Percentiles rank a stretch among this genome's conserved stretches.
Conservation (phyloP, 352 stramenopile species). For the Globisporangium cystogenes region DNA sequence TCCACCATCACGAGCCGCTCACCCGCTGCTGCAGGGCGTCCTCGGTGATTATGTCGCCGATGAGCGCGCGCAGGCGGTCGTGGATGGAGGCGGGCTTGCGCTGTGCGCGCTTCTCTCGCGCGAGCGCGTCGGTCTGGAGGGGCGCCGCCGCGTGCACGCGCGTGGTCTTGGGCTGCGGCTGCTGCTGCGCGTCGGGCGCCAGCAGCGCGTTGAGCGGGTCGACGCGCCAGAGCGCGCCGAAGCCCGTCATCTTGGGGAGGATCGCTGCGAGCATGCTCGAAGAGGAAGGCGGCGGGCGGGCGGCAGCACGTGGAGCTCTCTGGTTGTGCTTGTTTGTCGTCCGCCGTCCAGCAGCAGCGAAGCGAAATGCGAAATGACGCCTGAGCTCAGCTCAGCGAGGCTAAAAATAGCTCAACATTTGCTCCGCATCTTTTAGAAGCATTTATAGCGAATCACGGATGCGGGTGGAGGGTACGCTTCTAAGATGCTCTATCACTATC, state of each 20-base stretch:
- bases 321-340: no score
- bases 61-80: slow-evolving; percentile 50
- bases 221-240: slow-evolving; percentile 42
- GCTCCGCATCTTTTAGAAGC: no score
- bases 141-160: slow-evolving; percentile 15
- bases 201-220: slow-evolving; percentile 26
- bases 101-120: slow-evolving; percentile 1
- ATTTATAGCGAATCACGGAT: no score
- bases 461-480: no score
- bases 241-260: slow-evolving; percentile 16
- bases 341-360: no score
- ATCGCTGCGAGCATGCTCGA: slow-evolving; percentile 10
- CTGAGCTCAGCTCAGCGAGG: no score
- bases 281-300: background rate
- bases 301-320: no score
- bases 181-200: slow-evolving; percentile 1
- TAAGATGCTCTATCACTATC: no score
- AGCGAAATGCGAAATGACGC: no score
- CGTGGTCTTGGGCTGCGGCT: slow-evolving; percentile 25
- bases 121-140: slow-evolving; percentile 3
- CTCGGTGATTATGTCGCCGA: slow-evolving; percentile 59
- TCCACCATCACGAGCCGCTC: no score
- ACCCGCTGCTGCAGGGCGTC: slow-evolving; percentile 43
- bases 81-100: slow-evolving; percentile 36
- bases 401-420: no score